phyloP scores from a whole-genome alignment of 768 basidiomycete genomes.

The Rickenella mellea region DNA sequence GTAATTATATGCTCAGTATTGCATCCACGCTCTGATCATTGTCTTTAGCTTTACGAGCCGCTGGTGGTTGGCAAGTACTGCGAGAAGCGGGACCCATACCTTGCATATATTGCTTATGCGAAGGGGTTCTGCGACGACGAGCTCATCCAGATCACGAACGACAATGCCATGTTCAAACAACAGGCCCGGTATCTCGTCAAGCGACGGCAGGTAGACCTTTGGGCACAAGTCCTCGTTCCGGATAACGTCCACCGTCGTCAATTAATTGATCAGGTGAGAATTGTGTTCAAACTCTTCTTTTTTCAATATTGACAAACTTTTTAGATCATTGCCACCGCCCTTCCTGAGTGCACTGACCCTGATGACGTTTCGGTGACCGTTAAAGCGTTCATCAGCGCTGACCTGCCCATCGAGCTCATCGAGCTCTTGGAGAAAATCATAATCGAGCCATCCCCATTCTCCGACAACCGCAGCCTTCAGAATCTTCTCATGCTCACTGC shows the following conservation, averaged over 20 bases:
- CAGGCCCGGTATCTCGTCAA: constrained; percentile 97
- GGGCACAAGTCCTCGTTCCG: constrained; percentile 85
- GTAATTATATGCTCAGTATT: constrained; percentile 18
- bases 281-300: not conserved
- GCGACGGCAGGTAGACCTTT: constrained; percentile 88
- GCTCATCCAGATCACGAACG: constrained; percentile 92
- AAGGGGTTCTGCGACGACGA: constrained; percentile 99
- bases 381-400: constrained; percentile 95
- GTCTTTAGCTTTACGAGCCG: constrained; percentile 80
- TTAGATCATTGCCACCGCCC: constrained; percentile 85
- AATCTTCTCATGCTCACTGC: constrained; percentile 92
- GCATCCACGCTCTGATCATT: constrained; percentile 7
- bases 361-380: constrained; percentile 98
- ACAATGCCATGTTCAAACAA: constrained; percentile 99
- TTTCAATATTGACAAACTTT: not conserved
- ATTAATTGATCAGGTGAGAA: constrained; percentile 82
- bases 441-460: constrained; percentile 94
- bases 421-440: constrained; percentile 98
- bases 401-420: constrained; percentile 93
- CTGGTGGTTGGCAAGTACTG: constrained; percentile 98
- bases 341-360: constrained; percentile 95
- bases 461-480: constrained; percentile 94
- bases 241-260: constrained; percentile 90
- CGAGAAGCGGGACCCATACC: constrained; percentile 94
- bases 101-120: constrained; percentile 98